Evolutionary conservation across 768 basidiomycete species (phyloP).

Genomic region (Lentinula guzmanii): DNA sequence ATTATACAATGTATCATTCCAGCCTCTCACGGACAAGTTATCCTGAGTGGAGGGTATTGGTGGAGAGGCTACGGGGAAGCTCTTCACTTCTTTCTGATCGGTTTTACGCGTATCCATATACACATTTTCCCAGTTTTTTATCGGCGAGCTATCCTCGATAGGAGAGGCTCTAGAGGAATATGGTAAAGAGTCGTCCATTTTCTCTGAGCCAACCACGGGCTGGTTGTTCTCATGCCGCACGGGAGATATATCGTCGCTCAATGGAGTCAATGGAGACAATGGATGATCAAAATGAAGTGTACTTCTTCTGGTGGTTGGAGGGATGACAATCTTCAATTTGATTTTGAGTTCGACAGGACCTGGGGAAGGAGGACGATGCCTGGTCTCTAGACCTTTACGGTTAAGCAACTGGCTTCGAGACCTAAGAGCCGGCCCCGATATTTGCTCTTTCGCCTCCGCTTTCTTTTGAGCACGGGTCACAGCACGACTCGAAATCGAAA

Average conservation of each 20-base stretch:
- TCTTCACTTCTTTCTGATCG: not conserved
- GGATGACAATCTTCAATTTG: not conserved
- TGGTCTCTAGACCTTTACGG: not conserved
- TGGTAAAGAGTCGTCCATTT: not conserved
- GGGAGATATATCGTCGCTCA: not conserved
- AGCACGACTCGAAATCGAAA: not conserved
- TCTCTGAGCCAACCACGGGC: not conserved
- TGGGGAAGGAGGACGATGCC: not conserved
- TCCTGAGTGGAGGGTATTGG: not conserved
- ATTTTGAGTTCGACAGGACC: not conserved
- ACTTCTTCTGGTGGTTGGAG: not conserved
- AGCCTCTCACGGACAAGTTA: not conserved
- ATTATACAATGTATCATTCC: not conserved
- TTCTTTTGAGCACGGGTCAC: not conserved
- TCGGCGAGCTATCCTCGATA: not conserved
- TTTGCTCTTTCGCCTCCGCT: not conserved
- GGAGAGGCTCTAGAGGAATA: not conserved
- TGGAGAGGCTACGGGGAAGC: not conserved
- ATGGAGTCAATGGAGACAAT: not conserved
- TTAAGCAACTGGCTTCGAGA: not conserved
- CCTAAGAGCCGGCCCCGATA: not conserved
- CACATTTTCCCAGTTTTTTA: not conserved
- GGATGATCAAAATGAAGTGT: not conserved
- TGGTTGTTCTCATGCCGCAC: no score
- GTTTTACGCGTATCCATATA: not conserved